Conservation (phyloP, 441 rosid species). For the Erodium texanum region DNA sequence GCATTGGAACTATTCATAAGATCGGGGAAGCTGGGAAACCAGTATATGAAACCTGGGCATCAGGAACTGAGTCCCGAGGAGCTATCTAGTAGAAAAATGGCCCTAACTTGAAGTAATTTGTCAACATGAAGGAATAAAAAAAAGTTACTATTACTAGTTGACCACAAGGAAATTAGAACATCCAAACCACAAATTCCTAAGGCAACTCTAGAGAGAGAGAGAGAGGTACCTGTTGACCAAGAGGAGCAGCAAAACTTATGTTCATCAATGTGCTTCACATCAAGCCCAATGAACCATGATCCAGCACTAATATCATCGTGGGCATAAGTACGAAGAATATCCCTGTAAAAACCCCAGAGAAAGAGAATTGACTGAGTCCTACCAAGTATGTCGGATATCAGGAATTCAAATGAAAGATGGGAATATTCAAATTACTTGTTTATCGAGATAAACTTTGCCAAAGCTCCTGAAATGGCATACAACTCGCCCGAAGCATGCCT, state of each 20-base stretch:
- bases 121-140: not conserved
- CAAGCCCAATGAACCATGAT: constrained; percentile 91
- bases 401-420: not conserved
- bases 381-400: not conserved
- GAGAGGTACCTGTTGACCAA: constrained; percentile 76
- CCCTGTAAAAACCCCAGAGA: constrained; percentile 29
- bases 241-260: constrained; percentile 87
- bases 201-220: not conserved
- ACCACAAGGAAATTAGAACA: not conserved
- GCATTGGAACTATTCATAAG: not conserved
- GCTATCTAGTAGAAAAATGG: not conserved
- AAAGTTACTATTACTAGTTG: not conserved
- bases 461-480: constrained; percentile 62
- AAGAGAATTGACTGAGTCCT: not conserved
- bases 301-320: constrained; percentile 89
- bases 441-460: constrained; percentile 76
- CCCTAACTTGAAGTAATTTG: not conserved
- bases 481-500: constrained; percentile 94
- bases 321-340: constrained; percentile 65
- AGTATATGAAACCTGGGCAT: not conserved
- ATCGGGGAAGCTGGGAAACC: not conserved
- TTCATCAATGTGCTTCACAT: constrained; percentile 70
- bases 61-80: not conserved
- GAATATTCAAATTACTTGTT: constrained; percentile 41
- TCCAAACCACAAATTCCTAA: not conserved